Evolutionary conservation across 2,329 filamentous ascomycete species (phyloP).

Genomic region (Fusarium sp.): DNA sequence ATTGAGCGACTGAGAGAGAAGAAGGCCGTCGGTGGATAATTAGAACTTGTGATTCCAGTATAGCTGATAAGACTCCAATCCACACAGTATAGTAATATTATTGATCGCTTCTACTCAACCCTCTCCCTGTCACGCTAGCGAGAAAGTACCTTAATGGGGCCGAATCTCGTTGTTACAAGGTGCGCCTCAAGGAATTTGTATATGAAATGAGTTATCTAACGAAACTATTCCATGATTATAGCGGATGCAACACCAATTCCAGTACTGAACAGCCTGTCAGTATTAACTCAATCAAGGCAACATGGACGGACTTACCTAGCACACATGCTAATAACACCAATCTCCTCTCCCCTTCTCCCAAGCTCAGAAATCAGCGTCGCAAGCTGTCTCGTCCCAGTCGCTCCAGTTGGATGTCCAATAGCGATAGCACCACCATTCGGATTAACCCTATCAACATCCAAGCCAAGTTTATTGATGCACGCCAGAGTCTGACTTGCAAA

Average conservation of each 20-base stretch:
- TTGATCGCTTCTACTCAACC: accelerated
- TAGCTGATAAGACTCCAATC: too few relatives aligned
- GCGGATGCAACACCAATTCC: background rate
- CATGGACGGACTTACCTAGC: background rate
- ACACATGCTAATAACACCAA: slow-evolving; percentile 27
- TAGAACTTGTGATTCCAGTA: background rate
- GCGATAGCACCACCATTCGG: slow-evolving; percentile 93
- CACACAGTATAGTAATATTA: background rate
- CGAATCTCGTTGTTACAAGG: too few relatives aligned
- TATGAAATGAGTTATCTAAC: too few relatives aligned
- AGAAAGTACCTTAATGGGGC: too few relatives aligned
- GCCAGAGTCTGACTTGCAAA: slow-evolving; percentile 73
- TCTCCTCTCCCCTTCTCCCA: background rate
- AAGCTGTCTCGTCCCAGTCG: slow-evolving; percentile 66
- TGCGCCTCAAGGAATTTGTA: too few relatives aligned
- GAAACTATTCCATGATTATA: background rate
- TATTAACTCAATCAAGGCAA: accelerated
- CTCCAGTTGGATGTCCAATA: slow-evolving; percentile 86
- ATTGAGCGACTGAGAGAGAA: background rate
- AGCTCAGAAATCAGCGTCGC: slow-evolving; percentile 13
- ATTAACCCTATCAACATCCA: slow-evolving; percentile 79
- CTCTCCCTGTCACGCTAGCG: accelerated
- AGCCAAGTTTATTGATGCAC: slow-evolving; percentile 73
- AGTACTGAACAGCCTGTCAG: accelerated
- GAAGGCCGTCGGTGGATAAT: background rate